phyloP scores from a whole-genome alignment of 768 basidiomycete genomes.

The Aureoboletus auriporus region DNA sequence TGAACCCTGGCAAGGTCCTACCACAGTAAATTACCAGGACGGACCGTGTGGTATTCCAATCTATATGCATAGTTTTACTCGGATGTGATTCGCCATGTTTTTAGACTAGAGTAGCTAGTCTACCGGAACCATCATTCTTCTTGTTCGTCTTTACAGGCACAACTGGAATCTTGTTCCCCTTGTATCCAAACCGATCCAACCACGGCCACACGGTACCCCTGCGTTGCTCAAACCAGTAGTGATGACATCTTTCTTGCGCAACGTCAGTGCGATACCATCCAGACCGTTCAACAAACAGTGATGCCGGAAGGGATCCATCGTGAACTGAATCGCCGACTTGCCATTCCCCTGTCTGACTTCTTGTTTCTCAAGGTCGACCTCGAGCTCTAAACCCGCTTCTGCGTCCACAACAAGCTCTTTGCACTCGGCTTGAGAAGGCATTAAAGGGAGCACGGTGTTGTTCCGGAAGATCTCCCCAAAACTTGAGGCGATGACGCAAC shows the following conservation, averaged over 20 bases:
- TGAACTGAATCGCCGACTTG: slow-evolving; percentile 69
- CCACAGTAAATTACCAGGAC: slow-evolving; percentile 1
- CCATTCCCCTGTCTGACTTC: slow-evolving; percentile 75
- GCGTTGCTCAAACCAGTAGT: slow-evolving; percentile 72
- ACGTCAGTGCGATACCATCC: slow-evolving; percentile 93
- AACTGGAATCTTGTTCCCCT: slow-evolving; percentile 70
- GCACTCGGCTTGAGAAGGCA: slow-evolving; percentile 67
- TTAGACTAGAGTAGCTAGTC: too few species aligned
- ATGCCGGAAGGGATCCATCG: slow-evolving; percentile 84
- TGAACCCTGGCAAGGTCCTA: slow-evolving; percentile 89
- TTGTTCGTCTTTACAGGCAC: slow-evolving; percentile 34
- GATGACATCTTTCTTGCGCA: slow-evolving; percentile 76
- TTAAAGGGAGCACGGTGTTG: slow-evolving; percentile 81
- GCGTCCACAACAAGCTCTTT: slow-evolving; percentile 73
- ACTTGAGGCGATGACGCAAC: slow-evolving; percentile 81
- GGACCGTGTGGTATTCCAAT: too few species aligned
- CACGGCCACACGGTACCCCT: slow-evolving; percentile 86
- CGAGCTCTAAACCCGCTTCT: slow-evolving; percentile 67
- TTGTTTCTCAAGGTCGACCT: slow-evolving; percentile 80
- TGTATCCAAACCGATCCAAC: slow-evolving; percentile 94
- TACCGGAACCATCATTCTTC: slow-evolving; percentile 6
- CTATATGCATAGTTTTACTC: too few species aligned
- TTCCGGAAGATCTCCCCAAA: slow-evolving; percentile 90
- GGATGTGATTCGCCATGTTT: too few species aligned
- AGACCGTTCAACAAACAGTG: slow-evolving; percentile 94